Evolutionary conservation across 2,329 filamentous ascomycete species (phyloP).

Genomic region (Aspergillus ruber): DNA sequence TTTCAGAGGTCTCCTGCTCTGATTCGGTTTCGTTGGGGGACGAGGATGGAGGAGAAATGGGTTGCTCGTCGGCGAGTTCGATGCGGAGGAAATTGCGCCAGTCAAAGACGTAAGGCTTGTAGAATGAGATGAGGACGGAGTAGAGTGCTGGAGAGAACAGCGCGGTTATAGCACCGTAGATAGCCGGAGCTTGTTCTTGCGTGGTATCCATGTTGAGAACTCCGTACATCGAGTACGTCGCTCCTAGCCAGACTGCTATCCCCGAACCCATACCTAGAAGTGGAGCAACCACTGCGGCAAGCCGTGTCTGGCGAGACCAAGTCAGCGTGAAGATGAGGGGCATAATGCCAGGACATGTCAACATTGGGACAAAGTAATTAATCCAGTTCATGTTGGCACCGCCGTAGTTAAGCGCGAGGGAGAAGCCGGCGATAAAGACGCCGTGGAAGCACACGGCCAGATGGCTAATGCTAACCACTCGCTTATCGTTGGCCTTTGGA

Average conservation of each 20-base stretch:
- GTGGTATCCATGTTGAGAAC: slow-evolving; percentile 38
- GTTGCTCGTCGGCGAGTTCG: slow-evolving; percentile 39
- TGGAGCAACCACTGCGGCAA: slow-evolving; percentile 36
- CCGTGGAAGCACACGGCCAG: slow-evolving; percentile 44
- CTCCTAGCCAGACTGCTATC: slow-evolving; percentile 40
- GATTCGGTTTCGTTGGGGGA: slow-evolving; percentile 4
- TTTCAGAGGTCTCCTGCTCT: slow-evolving; percentile 5
- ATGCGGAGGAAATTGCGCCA: slow-evolving; percentile 44
- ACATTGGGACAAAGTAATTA: slow-evolving; percentile 36
- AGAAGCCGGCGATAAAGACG: slow-evolving; percentile 44
- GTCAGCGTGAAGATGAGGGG: slow-evolving; percentile 41
- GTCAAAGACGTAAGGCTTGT: slow-evolving; percentile 35
- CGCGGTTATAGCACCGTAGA: slow-evolving; percentile 42
- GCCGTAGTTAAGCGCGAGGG: slow-evolving; percentile 44
- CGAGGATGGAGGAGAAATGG: not conserved
- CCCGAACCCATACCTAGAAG: slow-evolving; percentile 39
- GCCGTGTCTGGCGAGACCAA: slow-evolving; percentile 42
- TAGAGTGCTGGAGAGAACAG: slow-evolving; percentile 44
- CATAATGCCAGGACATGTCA: slow-evolving; percentile 41
- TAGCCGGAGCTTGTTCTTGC: slow-evolving; percentile 33
- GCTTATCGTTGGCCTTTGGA: slow-evolving; percentile 38
- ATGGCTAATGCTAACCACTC: slow-evolving; percentile 41
- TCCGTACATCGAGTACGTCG: slow-evolving; percentile 35
- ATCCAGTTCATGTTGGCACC: slow-evolving; percentile 46
- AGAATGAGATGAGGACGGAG: slow-evolving; percentile 41